A percentile compares a stretch with the other conserved stretches of the same genome.
phyloP scores from a whole-genome alignment of 495 filamentous ascomycete genomes.

The Xylaria curta region DNA sequence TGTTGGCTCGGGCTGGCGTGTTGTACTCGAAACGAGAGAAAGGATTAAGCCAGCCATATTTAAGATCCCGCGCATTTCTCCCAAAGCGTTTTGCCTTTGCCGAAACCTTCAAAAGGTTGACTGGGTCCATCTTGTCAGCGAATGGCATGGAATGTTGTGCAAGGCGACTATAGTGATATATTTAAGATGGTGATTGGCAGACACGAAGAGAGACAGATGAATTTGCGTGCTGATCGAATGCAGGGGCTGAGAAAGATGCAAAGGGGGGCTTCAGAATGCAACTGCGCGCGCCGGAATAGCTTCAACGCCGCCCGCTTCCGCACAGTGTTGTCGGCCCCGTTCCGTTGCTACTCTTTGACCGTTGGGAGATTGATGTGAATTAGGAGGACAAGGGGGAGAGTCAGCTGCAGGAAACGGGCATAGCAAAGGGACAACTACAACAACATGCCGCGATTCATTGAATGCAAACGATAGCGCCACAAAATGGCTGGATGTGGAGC shows the following conservation, averaged over 20 bases:
- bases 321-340: neutral
- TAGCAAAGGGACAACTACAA: neutral
- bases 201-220: neutral
- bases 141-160: conserved; percentile 6
- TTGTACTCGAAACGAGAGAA: conserved; percentile 42
- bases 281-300: neutral
- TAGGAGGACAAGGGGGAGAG: neutral
- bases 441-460: neutral
- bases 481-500: conserved; percentile 1
- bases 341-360: too few relatives aligned
- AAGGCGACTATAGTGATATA: neutral
- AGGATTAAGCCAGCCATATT: conserved; percentile 38
- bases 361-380: conserved; percentile 1
- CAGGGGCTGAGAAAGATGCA: neutral
- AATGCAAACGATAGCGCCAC: neutral
- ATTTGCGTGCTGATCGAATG: neutral
- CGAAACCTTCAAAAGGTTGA: conserved; percentile 45
- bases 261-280: neutral
- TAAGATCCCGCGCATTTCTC: conserved; percentile 35
- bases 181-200: neutral
- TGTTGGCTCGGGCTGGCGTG: conserved; percentile 32
- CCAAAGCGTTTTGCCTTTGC: conserved; percentile 37
- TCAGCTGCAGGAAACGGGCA: neutral
- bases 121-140: conserved; percentile 45
- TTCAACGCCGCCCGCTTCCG: neutral